Evolutionary conservation across 805 yeast genomes (phyloP).

Genomic region (Monosporozyma solicola): DNA sequence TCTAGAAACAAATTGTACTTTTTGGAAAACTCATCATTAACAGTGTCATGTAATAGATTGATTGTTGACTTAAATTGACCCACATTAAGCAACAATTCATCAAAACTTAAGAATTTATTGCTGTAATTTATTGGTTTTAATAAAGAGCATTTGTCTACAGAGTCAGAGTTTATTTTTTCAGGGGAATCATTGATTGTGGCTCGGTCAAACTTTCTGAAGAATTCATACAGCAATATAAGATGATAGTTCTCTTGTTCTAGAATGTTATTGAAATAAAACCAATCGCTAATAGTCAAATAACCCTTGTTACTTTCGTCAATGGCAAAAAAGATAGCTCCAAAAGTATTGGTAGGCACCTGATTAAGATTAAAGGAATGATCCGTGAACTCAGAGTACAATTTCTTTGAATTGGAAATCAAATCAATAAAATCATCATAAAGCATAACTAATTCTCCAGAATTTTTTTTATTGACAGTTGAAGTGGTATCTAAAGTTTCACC

Average conservation of each 20-base stretch:
- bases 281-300: constrained; percentile 56
- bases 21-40: constrained; percentile 23
- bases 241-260: constrained; percentile 42
- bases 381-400: constrained; percentile 24
- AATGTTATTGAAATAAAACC: constrained; percentile 57
- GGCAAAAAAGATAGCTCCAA: constrained; percentile 66
- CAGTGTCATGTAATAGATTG: constrained; percentile 26
- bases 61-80: constrained; percentile 29
- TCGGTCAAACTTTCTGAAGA: constrained; percentile 41
- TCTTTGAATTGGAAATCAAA: constrained; percentile 28
- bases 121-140: constrained; percentile 32
- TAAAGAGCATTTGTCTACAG: constrained; percentile 8
- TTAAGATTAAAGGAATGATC: constrained; percentile 38
- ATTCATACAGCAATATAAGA: constrained; percentile 43
- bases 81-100: constrained; percentile 27
- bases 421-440: constrained; percentile 31
- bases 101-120: constrained; percentile 32
- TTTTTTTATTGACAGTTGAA: not conserved
- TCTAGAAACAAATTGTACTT: constrained; percentile 24
- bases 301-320: constrained; percentile 73
- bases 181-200: constrained; percentile 11
- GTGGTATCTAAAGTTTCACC: not conserved
- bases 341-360: constrained; percentile 47
- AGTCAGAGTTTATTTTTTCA: not conserved
- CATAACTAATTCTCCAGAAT: constrained; percentile 23